Evolutionary conservation across 1,139 yeast species (phyloP), one percentile per base, ranked within the genome.

Genomic region (Pichia terricola): DNA sequence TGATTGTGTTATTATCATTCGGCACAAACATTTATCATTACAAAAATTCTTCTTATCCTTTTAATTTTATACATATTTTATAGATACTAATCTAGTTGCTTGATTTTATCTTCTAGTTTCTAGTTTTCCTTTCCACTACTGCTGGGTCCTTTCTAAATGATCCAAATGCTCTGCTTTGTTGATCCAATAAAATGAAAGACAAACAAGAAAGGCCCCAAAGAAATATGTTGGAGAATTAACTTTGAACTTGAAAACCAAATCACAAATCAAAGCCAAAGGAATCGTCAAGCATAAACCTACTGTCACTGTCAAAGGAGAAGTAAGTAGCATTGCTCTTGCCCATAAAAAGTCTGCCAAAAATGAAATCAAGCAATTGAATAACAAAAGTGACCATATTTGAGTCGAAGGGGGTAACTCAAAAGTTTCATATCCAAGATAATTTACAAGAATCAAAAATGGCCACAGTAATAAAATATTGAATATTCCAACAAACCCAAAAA

Each of bases 211-310:
- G 0, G 98, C 97, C 1, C 97, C 97, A 37, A 81, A 57, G 28
- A 83, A 66, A 60, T 91, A 91, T 48, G 77, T 59, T 47, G 71
- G 53, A 36, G 84, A 73, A 52, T 85, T 72, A 35, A 67, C 61
- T 52, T 83, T 79, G 34, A 76, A 77, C 57, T 84, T 82, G 52
- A 88, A 67, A 4, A 86, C 48, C 67, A 88, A 73, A 58, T 91
- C 98, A 28, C 96, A 96, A 26, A 87, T 63, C 86, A 91, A 84
- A 0, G 97, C 96, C 47, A 91, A 72, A 0, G 98, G 98, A 30
- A 91, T 91, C 0, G 97, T 88, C 53, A 91, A 77, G 28, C 95
- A 82, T 38, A 91, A 69, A 0, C 98, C 98, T 7, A 91, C 95
- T 0, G 98, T 91, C 3, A 89, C 97, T 0, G 95, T 89, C 50